These are phyloP conservation scores for Viola odorata DNA, from an alignment of 345 rosid species.

Conservation along the genomic window DNA sequence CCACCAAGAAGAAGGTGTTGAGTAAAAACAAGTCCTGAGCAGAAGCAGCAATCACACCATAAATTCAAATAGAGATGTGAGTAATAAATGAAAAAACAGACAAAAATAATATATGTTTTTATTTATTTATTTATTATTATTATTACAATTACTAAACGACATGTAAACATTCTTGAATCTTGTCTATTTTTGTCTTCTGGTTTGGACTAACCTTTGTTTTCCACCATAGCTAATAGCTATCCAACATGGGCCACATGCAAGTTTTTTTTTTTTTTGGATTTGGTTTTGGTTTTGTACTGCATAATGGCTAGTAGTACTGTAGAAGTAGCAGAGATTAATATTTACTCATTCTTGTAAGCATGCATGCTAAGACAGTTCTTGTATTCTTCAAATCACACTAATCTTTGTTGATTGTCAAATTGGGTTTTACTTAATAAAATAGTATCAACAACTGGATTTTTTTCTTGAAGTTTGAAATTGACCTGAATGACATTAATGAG, in stretches of 20 bases:
- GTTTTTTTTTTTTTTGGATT: no score
- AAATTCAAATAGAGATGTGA: conserved; percentile 6
- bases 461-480: conserved; percentile 11
- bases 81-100: conserved; percentile 1
- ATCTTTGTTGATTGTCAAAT: neutral
- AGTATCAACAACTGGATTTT: conserved; percentile 4
- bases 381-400: neutral
- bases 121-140: no score
- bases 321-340: neutral
- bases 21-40: conserved; percentile 6
- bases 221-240: conserved; percentile 10
- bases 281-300: neutral
- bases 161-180: conserved; percentile 1
- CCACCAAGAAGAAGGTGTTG: conserved; percentile 8
- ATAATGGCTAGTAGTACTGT: neutral
- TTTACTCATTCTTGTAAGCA: conserved; percentile 7
- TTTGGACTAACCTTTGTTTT: conserved; percentile 22
- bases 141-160: conserved; percentile 1
- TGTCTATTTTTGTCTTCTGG: conserved; percentile 22
- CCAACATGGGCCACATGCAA: conserved; percentile 36
- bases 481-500: neutral
- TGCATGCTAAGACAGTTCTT: conserved; percentile 5
- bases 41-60: conserved; percentile 10
- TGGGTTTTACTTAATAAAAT: neutral
- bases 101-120: conserved; percentile 1